A percentile compares a stretch with the other conserved stretches of the same genome.
Evolutionary conservation across 306 rosid species (phyloP).

Genomic region (Casuarina equisetifolia): DNA sequence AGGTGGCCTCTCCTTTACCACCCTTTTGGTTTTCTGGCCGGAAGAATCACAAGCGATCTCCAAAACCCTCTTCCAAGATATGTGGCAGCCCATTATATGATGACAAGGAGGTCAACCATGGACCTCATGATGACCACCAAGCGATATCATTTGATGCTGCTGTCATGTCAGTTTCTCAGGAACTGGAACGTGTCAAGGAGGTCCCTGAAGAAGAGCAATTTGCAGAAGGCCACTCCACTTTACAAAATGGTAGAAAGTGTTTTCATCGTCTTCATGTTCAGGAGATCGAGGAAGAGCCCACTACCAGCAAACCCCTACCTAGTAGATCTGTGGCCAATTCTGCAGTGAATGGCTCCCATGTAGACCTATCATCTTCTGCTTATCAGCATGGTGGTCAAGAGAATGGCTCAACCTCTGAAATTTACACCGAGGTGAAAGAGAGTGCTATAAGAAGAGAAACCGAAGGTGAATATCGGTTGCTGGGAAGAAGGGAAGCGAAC

Average conservation of each 20-base stretch:
- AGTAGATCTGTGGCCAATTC: conserved; percentile 29
- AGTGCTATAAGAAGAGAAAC: conserved; percentile 97
- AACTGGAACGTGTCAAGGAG: conserved; percentile 71
- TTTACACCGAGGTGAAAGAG: conserved; percentile 61
- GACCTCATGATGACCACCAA: conserved; percentile 50
- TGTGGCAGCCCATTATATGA: conserved; percentile 79
- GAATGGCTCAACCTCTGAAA: conserved; percentile 57
- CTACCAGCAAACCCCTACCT: conserved; percentile 36
- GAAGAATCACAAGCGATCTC: conserved; percentile 62
- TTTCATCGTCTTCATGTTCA: conserved; percentile 30
- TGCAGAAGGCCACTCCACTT: conserved; percentile 35
- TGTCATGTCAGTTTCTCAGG: conserved; percentile 74
- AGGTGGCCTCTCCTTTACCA: conserved; percentile 76
- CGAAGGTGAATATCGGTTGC: conserved; percentile 86
- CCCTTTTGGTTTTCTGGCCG: conserved; percentile 72
- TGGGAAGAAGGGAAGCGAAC: conserved; percentile 83
- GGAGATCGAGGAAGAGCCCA: conserved; percentile 65
- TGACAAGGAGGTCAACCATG: conserved; percentile 51
- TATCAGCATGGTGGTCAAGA: conserved; percentile 47
- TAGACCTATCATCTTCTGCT: conserved; percentile 38
- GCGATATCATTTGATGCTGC: conserved; percentile 93
- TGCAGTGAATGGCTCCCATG: conserved; percentile 43
- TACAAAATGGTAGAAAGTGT: conserved; percentile 41
- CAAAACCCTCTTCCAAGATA: conserved; percentile 64
- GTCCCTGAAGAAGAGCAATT: conserved; percentile 62